Percentiles rank a stretch among this genome's conserved stretches.
These are phyloP conservation scores for Amaranthus tricolor DNA, from an alignment of 179 eudicot genomes.

Conservation along the genomic window DNA sequence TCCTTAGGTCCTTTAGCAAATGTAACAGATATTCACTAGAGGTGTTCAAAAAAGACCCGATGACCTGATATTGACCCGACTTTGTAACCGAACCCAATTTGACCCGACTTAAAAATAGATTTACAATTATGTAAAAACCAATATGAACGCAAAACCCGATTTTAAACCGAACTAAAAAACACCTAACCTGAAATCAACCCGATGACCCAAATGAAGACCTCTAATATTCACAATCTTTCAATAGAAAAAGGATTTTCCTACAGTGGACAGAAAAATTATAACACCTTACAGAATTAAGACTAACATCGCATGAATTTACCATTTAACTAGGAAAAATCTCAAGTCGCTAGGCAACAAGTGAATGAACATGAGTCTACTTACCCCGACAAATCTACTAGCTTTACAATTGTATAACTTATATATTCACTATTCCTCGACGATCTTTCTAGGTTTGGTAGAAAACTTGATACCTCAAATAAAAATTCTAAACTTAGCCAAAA, in stretches of 20 bases:
- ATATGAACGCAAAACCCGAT: too few species aligned
- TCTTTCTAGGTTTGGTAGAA: not conserved
- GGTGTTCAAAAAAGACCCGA: too few species aligned
- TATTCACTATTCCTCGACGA: not conserved
- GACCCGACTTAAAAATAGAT: too few species aligned
- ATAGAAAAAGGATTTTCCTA: not conserved
- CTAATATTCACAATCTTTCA: too few species aligned
- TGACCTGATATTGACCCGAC: too few species aligned
- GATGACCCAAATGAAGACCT: too few species aligned
- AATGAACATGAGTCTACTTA: not conserved
- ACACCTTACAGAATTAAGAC: not conserved
- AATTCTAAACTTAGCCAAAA: not conserved
- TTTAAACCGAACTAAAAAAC: too few species aligned
- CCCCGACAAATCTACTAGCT: not conserved
- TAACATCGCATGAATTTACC: not conserved
- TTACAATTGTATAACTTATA: not conserved
- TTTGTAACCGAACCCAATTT: too few species aligned
- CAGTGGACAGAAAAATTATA: not conserved
- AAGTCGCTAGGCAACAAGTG: not conserved
- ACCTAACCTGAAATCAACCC: too few species aligned
- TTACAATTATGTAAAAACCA: too few species aligned
- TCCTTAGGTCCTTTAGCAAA: not conserved
- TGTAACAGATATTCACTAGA: too few species aligned
- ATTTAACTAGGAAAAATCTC: not conserved
- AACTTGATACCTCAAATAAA: not conserved